Percentiles rank a stretch among this genome's conserved stretches.
These are phyloP conservation scores for Grosmannia penicillata DNA, from an alignment of 2,329 filamentous ascomycete genomes.

Conservation along the genomic window DNA sequence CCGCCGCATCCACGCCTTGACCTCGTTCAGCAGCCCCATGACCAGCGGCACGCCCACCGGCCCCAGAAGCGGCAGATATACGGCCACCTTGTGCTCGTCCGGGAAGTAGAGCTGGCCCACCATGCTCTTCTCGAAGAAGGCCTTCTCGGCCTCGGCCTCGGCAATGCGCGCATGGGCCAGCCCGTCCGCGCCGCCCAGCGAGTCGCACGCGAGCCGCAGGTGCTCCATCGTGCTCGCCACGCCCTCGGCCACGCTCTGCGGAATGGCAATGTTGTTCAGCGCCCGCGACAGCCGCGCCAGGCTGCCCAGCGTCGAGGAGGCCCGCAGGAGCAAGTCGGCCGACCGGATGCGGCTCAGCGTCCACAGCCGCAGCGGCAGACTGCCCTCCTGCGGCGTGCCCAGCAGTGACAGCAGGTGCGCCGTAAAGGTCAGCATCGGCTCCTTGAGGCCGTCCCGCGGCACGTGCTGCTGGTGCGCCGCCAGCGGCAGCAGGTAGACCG, in stretches of 20 bases:
- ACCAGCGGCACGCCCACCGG: constrained; percentile 82
- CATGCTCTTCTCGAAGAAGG: constrained; percentile 99
- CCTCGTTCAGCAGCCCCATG: constrained; percentile 69
- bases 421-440: constrained; percentile 78
- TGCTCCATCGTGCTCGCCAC: constrained; percentile 68
- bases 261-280: constrained; percentile 82
- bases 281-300: constrained; percentile 73
- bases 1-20: constrained; percentile 45
- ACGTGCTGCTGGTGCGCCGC: constrained; percentile 35
- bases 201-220: constrained; percentile 60
- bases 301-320: constrained; percentile 87
- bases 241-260: constrained; percentile 69
- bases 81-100: constrained; percentile 94
- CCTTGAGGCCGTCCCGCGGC: constrained; percentile 50
- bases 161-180: constrained; percentile 71
- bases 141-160: constrained; percentile 77
- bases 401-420: constrained; percentile 79
- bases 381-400: constrained; percentile 69
- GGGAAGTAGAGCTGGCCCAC: constrained; percentile 97
- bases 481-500: constrained; percentile 43
- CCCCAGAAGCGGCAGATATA: constrained; percentile 82
- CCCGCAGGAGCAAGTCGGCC: constrained; percentile 71
- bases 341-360: constrained; percentile 76
- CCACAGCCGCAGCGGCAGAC: constrained; percentile 70
- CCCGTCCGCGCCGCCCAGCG: constrained; percentile 50